Base-by-base conservation (phyloP, 2,329 filamentous ascomycete genomes). In the Calycina herbarum region DNA sequence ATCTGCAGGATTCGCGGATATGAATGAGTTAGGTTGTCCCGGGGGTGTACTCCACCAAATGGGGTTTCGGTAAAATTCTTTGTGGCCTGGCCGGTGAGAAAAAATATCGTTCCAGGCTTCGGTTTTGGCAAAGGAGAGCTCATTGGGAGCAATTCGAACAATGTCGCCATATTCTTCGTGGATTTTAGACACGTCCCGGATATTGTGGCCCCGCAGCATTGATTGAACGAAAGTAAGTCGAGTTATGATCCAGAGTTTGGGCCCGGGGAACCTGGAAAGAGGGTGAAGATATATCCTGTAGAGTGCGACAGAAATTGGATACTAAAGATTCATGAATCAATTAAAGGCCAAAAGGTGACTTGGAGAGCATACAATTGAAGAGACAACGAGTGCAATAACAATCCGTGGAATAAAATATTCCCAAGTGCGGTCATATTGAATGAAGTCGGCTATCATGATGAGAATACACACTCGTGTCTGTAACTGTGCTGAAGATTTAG, bases 71-170 rank as follows among this genome's bases (percentile, higher is more conserved):
- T 72, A 67, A 35, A 74, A 71, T 31, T 75, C 69, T 20, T 71
- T 69, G 51, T 74, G 69, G 38, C 73, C 67, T 15, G 73, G 59
- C 1, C 68, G 64, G 51, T 67, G 64, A 11, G 74, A 75, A 61
- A 75, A 76, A 59, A 78, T 76, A 8, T 72, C 72, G 66, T 74
- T 71, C 70, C 71, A 74, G 48, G 76, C 73, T 56, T 73, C 61
- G 1, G 70, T 68, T 7, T 73, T 70, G 38, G 64, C 70, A 62
- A 76, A 77, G 40, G 72, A 72, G 8, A 77, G 69, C 59, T 76
- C 74, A 33, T 74, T 75, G 1, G 76, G 76, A 1, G 72, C 70
- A 2, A 76, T 64, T 1, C 76, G 74, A 31, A 78, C 70, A 5
- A 77, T 74, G 1, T 66, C 61, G 17, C 71, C 42, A 10, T 48